Percentiles rank a stretch among this genome's conserved stretches.
phyloP scores from a whole-genome alignment of 2,329 filamentous ascomycete genomes.

The Aureobasidium sp. region DNA sequence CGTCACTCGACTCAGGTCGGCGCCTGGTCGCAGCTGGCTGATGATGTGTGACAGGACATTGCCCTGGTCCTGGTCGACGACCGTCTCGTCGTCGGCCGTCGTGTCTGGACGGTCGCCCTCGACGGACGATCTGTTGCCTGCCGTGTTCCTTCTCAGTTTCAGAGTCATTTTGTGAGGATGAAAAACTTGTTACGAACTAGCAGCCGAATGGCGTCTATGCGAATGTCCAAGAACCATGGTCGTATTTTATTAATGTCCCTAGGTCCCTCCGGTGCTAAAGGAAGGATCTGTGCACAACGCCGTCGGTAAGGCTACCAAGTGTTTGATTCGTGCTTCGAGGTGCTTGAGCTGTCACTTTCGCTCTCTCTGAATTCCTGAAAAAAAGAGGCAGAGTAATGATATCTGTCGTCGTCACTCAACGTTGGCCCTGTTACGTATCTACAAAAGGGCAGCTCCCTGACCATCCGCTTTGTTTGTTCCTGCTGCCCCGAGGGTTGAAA shows the following conservation, averaged over 20 bases:
- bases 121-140: constrained; percentile 34
- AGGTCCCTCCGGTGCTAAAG: background rate
- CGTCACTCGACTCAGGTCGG: constrained; percentile 88
- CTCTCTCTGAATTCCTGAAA: background rate
- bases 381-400: background rate
- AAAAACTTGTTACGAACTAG: constrained; percentile 28
- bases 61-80: constrained; percentile 86
- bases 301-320: constrained; percentile 1
- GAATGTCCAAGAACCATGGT: constrained; percentile 40
- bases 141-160: constrained; percentile 9
- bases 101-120: constrained; percentile 34
- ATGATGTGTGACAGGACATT: constrained; percentile 97
- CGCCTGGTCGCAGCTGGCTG: constrained; percentile 88
- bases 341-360: background rate
- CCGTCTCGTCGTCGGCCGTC: constrained; percentile 49
- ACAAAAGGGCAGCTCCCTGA: background rate
- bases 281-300: constrained; percentile 7
- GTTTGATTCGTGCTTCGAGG: background rate
- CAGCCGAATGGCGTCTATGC: constrained; percentile 39
- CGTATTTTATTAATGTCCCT: constrained; percentile 1
- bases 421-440: constrained; percentile 7
- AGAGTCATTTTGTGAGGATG: background rate
- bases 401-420: constrained; percentile 1
- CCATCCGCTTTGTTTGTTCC: constrained; percentile 5
- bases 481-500: background rate